These are phyloP conservation scores for Tulasnella sp. DNA, from an alignment of 768 basidiomycete genomes.

Conservation along the genomic window DNA sequence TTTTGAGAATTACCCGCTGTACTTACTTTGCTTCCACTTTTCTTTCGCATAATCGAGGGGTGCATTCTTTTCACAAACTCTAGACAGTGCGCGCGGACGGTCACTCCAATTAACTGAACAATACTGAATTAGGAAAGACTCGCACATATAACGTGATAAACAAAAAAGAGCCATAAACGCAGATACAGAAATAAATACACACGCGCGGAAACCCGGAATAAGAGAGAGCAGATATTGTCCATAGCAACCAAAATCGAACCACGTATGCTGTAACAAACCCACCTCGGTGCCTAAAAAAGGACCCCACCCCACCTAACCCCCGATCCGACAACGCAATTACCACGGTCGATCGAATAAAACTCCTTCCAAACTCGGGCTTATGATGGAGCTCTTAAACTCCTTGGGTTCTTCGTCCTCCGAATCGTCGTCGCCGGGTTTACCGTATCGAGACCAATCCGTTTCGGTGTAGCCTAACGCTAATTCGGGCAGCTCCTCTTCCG, in stretches of 20 bases:
- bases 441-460: constrained; percentile 9
- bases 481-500: background rate
- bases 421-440: background rate
- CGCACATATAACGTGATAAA: background rate
- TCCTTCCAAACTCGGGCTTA: background rate
- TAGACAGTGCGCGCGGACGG: accelerated
- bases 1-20: background rate
- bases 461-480: background rate
- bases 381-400: background rate
- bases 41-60: background rate
- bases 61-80: no score
- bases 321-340: background rate
- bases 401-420: background rate
- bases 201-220: background rate
- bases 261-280: no score
- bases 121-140: background rate
- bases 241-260: background rate
- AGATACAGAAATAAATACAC: background rate
- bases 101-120: background rate
- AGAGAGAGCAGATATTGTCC: background rate
- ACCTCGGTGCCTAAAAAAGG: no score
- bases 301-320: no score
- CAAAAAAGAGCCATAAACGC: background rate
- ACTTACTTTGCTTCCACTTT: background rate
- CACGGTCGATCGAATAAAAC: background rate